Percentiles rank a stretch among this genome's conserved stretches.
Evolutionary conservation across 2,329 filamentous ascomycete genomes (phyloP).

Genomic region (Claviceps digitariae): DNA sequence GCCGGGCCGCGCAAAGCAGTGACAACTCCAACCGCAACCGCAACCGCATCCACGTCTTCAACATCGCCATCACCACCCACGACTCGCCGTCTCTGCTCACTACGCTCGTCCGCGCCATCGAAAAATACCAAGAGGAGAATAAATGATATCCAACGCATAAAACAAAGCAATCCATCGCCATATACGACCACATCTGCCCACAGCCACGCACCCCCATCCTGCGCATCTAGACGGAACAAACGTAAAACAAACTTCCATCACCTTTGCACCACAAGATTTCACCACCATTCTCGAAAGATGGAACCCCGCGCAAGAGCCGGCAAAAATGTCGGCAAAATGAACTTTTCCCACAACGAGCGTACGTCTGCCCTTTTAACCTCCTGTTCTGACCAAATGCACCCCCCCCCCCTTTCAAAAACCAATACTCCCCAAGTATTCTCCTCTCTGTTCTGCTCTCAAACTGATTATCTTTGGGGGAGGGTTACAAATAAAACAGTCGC

Average conservation of each 20-base stretch:
- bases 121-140: neutral
- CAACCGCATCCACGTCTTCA: neutral
- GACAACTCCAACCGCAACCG: neutral
- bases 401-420: neutral
- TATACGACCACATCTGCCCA: neutral
- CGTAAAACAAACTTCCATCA: no score
- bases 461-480: neutral
- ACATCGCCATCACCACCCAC: neutral
- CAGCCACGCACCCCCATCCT: neutral
- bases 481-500: slow-evolving; percentile 36
- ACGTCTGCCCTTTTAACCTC: slow-evolving; percentile 15
- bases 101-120: no score
- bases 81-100: no score
- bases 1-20: slow-evolving; percentile 10
- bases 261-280: neutral
- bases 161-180: neutral
- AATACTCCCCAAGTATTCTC: neutral
- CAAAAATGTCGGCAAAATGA: slow-evolving; percentile 73
- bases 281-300: slow-evolving; percentile 28
- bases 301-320: slow-evolving; percentile 65
- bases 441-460: neutral
- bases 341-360: slow-evolving; percentile 62
- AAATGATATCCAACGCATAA: neutral
- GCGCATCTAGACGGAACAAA: neutral
- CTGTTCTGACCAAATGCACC: no score